Evolutionary conservation across 1,284 basidiomycete species (phyloP), one percentile per base, ranked within the genome.

Genomic region (Tremellales sp.): DNA sequence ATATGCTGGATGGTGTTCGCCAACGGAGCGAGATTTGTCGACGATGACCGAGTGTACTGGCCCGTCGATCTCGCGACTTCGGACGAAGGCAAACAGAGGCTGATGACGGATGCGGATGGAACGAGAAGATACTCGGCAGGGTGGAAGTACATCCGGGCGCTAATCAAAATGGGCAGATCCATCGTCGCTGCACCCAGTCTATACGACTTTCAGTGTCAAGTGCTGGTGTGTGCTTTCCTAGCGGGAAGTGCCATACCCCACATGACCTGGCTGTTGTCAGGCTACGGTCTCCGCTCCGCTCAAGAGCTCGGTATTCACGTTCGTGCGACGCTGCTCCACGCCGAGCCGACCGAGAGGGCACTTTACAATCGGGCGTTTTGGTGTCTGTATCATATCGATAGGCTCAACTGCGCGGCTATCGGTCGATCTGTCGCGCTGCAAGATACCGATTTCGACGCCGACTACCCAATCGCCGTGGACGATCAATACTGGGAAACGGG

Each of bases 361-460:
- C 69, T 86, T 19, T 85, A 83, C 79, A 87, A 84, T 56, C 80
- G 88, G 3, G 84, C 82, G 1, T 92, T 91, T 68, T 90, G 87
- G 88, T 86, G 64, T 43, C 48, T 71, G 26, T 68, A 70, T 52
- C 68, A 73, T 49, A 63, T 75, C 44, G 73, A 75, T 48, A 77
- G 86, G 36, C 69, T 79, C 48, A 77, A 82, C 48, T 87, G 86
- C 58, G 79, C 84, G 3, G 80, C 80, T 0, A 77, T 92, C 17
- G 90, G 89, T 10, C 76, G 89, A 22, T 86, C 89, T 0, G 84
- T 86, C 64, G 85, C 85, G 3, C 82, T 90, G 40, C 85, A 89
- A 52, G 87, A 90, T 53, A 87, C 89, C 66, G 89, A 91, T 61
- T 84, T 87, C 58, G 87, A 91, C 61, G 73, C 87, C 3, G 84